phyloP scores from a whole-genome alignment of 164 flowering plant genomes.

The Berberis vulgaris region DNA sequence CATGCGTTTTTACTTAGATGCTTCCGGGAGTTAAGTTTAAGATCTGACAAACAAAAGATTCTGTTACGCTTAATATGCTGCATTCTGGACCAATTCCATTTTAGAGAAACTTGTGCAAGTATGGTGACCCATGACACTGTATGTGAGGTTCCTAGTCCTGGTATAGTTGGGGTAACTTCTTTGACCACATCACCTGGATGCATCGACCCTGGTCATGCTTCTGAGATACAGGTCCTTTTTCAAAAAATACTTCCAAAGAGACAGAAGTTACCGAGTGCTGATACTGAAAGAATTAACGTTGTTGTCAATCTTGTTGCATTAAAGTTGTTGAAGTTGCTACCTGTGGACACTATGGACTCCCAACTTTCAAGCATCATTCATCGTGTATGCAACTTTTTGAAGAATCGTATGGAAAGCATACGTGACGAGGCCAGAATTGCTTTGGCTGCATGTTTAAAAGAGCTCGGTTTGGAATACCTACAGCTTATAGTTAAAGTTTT shows the following conservation, averaged over 20 bases:
- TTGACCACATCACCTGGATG: not conserved
- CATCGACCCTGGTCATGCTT: constrained; percentile 6
- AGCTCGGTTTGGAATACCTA: constrained; percentile 73
- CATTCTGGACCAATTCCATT: constrained; percentile 73
- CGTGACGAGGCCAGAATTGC: constrained; percentile 95
- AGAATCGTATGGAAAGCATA: constrained; percentile 56
- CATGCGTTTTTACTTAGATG: constrained; percentile 51
- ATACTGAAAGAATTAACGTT: constrained; percentile 61
- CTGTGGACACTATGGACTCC: constrained; percentile 57
- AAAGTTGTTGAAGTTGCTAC: constrained; percentile 75
- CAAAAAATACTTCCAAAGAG: constrained; percentile 62
- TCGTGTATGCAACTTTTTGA: constrained; percentile 68
- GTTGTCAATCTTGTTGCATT: constrained; percentile 55
- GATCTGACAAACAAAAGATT: constrained; percentile 55
- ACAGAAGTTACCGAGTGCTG: constrained; percentile 51
- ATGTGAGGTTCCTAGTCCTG: constrained; percentile 12
- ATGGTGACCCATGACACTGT: constrained; percentile 14
- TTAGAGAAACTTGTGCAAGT: constrained; percentile 16
- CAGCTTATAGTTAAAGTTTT: constrained; percentile 52
- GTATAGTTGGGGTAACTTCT: constrained; percentile 7
- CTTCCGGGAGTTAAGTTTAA: constrained; percentile 52
- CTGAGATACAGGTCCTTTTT: constrained; percentile 45
- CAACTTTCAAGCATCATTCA: constrained; percentile 71
- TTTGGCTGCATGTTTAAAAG: constrained; percentile 78
- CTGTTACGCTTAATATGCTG: constrained; percentile 61